Conservation (phyloP, 2,329 filamentous ascomycete species). For the Pseudogymnoascus sp. region DNA sequence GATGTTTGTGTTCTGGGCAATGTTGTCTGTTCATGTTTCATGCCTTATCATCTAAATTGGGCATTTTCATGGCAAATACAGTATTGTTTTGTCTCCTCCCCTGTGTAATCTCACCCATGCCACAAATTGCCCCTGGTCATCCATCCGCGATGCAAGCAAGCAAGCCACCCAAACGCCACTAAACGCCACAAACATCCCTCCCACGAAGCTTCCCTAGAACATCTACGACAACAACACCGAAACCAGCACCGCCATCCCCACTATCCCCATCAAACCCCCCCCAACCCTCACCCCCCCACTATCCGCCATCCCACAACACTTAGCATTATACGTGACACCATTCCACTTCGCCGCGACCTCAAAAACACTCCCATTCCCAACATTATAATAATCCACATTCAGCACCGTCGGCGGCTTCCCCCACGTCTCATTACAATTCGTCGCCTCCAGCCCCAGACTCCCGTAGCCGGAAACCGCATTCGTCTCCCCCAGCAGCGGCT, state of each 20-base stretch:
- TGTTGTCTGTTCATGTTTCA: background rate
- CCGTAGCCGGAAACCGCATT: conserved; percentile 59
- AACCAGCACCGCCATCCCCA: background rate
- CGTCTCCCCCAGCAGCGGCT: conserved; percentile 59
- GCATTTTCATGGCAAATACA: background rate
- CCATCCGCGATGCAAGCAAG: background rate
- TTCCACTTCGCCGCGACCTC: conserved; percentile 62
- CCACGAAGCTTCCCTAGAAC: background rate
- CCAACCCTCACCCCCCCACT: conserved; percentile 17
- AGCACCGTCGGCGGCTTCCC: conserved; percentile 65
- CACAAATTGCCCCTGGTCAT: background rate
- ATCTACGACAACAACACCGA: background rate
- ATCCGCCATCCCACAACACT: conserved; percentile 45
- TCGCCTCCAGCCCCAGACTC: conserved; percentile 54
- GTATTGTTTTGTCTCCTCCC: background rate
- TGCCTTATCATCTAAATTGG: background rate
- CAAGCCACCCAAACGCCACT: conserved; percentile 7
- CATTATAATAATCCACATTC: conserved; percentile 79
- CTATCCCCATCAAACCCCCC: background rate
- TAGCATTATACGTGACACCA: conserved; percentile 57
- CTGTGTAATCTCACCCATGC: background rate
- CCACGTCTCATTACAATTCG: conserved; percentile 56
- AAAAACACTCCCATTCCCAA: conserved; percentile 62
- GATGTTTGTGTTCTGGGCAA: background rate
- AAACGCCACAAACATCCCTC: background rate